Evolutionary conservation across 2,329 filamentous ascomycete species (phyloP), one percentile per base, ranked within the genome.

Genomic region (Biscogniauxia mediterranea): DNA sequence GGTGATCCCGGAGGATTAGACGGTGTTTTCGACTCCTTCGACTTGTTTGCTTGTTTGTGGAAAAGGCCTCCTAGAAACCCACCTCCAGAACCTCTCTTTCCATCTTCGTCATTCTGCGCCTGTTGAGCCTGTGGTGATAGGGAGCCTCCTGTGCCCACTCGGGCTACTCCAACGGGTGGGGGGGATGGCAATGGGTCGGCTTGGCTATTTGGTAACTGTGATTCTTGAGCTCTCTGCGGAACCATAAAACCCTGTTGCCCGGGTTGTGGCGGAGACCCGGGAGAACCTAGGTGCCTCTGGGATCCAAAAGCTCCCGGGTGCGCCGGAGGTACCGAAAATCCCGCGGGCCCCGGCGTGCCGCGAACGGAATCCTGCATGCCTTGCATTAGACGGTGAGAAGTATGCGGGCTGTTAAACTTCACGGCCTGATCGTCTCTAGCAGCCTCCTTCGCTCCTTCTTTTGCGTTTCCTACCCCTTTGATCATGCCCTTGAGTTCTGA

Each of bases 401-500:
- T 15, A 49, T 64, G 60, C 21, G 57, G 46, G 1, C 51, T 54
- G 55, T 49, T 66, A 3, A 61, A 52, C 49, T 70, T 73, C 4
- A 57, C 64, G n/a, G 66, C 65, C 19, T 70, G 68, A 9, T 74
- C 71, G 28, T 74, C 72, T 53, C 67, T 70, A 7, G 60, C 59
- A 13, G 67, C 67, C 13, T 71, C 67, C 54, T 67, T 70, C 8
- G 60, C 60, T 6, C 68, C 67, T 13, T 71, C 67, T 57, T 70
- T 74, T 53, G 69, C 68, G 53, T 62, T 68, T 2, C 68, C 69
- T 8, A 71, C 70, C 1, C 69, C 70, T 57, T 66, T 71, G 26
- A 74, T 71, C 64, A 74, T 72, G n/a, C 67, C 70, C 55, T 68
- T 72, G 9, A 74, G 66, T 38, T 74, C 72, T 1, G 72, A 74